Conservation (phyloP, 2,329 filamentous ascomycete species). For the Colletotrichum tabaci region DNA sequence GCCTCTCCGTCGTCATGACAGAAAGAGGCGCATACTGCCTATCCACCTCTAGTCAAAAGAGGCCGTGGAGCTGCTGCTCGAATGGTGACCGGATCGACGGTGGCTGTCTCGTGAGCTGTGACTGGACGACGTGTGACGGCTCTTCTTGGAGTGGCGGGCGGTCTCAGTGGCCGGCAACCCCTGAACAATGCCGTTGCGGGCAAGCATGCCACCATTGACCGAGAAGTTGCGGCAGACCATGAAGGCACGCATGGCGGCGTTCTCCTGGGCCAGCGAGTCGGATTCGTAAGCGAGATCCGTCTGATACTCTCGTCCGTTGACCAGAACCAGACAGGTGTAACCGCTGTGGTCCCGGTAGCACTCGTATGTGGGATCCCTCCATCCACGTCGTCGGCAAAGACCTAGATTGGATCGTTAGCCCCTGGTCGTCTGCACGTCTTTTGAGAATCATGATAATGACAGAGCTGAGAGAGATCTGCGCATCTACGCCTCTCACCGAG, state of each 20-base stretch:
- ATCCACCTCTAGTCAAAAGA: slow-evolving; percentile 64
- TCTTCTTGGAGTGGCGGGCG: slow-evolving; percentile 63
- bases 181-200: slow-evolving; percentile 78
- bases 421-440: slow-evolving; percentile 19
- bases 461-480: slow-evolving; percentile 34
- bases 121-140: slow-evolving; percentile 63
- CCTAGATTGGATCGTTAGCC: slow-evolving; percentile 70
- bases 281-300: slow-evolving; percentile 89
- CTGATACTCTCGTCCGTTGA: slow-evolving; percentile 97
- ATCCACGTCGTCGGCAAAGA: slow-evolving; percentile 94
- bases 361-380: slow-evolving; percentile 92
- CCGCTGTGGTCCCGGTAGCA: slow-evolving; percentile 81
- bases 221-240: slow-evolving; percentile 99
- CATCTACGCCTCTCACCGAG: slow-evolving; percentile 40
- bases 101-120: slow-evolving; percentile 57
- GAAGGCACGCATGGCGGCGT: slow-evolving; percentile 95
- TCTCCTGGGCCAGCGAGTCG: slow-evolving; percentile 88
- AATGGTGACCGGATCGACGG: slow-evolving; percentile 70
- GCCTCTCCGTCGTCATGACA: slow-evolving; percentile 38
- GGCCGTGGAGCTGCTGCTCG: slow-evolving; percentile 74
- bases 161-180: slow-evolving; percentile 72
- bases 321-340: slow-evolving; percentile 90
- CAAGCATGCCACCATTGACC: slow-evolving; percentile 93
- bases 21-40: slow-evolving; percentile 17
- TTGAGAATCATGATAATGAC: slow-evolving; percentile 6